Evolutionary conservation across 441 rosid species (phyloP), one percentile per base, ranked within the genome.

Genomic region (Dalechampia spathulata): DNA sequence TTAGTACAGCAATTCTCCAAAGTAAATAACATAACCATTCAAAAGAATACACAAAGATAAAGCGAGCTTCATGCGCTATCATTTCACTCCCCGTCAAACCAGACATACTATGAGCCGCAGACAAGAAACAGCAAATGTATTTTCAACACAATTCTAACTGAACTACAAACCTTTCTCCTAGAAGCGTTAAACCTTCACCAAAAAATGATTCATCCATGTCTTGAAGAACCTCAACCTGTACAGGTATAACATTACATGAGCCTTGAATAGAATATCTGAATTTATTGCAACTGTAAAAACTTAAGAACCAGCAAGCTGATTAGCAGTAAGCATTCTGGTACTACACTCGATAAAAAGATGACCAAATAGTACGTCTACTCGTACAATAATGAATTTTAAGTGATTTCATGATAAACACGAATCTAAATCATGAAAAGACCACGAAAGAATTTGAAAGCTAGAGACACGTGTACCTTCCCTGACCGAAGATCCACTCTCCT

Each of bases 121-220:
- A 56, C 27, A 44, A 49, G 3, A 25, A 53, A n/a, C 27, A 37
- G 5, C 13, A 36, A 51, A 9, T 16, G 26, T 7, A 50, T 16
- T 34, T 26, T 41, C 54, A 55, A 61, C 13, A 11, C 7, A 57
- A 62, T 20, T 38, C 52, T 27, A 58, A 26, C 41, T 30, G 17
- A 28, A 8, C 32, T 14, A 45, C 79, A 20, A 43, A 93, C 97
- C 86, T 93, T 65, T 83, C 76, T 9, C 87, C 91, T 49, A 85
- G 76, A 63, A 90, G 94, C 58, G 99, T 85, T 74, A 93, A 72
- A 26, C 99, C 99, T 74, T 90, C 97, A 53, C 99, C 99, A 72
- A 93, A 93, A 61, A 72, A 66, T 40, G 78, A 71, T 45, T 2
- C 6, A 14, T 39, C 82, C 97, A 93, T 87, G 63, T 64, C 65